phyloP scores from a whole-genome alignment of 140 eudicot species.

The Oenanthe javanica region DNA sequence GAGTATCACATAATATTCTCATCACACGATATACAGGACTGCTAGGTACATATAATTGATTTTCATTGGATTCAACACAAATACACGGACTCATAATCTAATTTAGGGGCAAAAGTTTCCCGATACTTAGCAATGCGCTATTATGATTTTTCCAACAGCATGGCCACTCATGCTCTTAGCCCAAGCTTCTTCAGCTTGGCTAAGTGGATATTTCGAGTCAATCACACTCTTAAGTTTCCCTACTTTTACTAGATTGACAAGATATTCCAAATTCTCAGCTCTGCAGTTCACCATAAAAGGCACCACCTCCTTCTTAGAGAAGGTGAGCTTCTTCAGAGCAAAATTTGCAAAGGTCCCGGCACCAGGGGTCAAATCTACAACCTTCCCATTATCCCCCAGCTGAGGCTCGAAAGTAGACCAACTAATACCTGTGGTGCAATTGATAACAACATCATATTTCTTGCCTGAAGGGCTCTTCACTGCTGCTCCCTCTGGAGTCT shows the following conservation, averaged over 20 bases:
- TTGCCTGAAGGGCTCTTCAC: background rate
- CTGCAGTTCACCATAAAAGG: background rate
- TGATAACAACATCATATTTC: background rate
- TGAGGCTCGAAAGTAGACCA: background rate
- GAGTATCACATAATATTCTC: too few relatives aligned
- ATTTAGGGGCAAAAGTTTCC: background rate
- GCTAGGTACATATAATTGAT: background rate
- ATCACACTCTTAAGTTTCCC: background rate
- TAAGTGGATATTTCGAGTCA: background rate
- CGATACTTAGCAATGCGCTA: background rate
- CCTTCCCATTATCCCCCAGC: background rate
- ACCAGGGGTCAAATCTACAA: background rate
- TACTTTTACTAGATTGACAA: background rate
- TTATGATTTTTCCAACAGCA: background rate
- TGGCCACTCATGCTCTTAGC: background rate
- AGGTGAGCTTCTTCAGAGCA: background rate
- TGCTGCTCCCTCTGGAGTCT: slow-evolving; percentile 1
- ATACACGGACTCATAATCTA: background rate
- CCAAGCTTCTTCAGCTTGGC: slow-evolving; percentile 2
- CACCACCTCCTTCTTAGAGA: background rate
- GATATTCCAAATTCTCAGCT: background rate
- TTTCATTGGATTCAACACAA: background rate
- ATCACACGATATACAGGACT: too few relatives aligned
- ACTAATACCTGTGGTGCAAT: background rate
- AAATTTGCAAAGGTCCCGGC: background rate